A percentile compares a stretch with the other conserved stretches of the same genome.
Conservation (phyloP, 2,329 filamentous ascomycete genomes). For the Metarhizium album region DNA sequence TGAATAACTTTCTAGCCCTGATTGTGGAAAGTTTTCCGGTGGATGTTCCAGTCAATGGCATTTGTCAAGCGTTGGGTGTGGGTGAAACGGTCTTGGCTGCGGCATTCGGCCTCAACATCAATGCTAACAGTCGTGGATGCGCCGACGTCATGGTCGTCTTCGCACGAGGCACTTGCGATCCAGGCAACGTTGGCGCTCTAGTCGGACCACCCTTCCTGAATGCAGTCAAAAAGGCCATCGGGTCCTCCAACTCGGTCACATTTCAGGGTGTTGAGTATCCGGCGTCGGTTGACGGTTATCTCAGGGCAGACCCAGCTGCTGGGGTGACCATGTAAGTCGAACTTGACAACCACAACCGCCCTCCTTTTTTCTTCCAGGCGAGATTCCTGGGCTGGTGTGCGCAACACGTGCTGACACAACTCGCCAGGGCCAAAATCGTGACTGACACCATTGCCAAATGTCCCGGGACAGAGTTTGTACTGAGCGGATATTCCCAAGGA, state of each 20-base stretch:
- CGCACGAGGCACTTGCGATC: conserved; percentile 20
- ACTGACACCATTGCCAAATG: conserved; percentile 18
- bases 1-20: conserved; percentile 8
- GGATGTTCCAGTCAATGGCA: conserved; percentile 6
- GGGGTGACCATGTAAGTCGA: conserved; percentile 14
- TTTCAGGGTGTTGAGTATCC: conserved; percentile 19
- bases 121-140: conserved; percentile 11
- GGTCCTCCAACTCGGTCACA: conserved; percentile 8
- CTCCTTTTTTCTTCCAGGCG: background rate
- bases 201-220: conserved; percentile 17
- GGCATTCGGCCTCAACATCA: conserved; percentile 9
- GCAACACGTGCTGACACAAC: background rate
- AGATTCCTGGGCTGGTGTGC: too few relatives aligned
- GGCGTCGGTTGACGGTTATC: conserved; percentile 17
- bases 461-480: conserved; percentile 14
- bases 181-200: conserved; percentile 19
- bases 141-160: conserved; percentile 19
- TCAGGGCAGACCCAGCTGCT: conserved; percentile 11
- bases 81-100: conserved; percentile 9
- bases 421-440: conserved; percentile 22
- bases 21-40: conserved; percentile 10
- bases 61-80: conserved; percentile 8
- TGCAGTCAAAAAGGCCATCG: conserved; percentile 10
- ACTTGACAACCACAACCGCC: background rate
- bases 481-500: conserved; percentile 20